Evolutionary conservation across 2,329 filamentous ascomycete genomes (phyloP).

Genomic region (Colletotrichum theobromicola): DNA sequence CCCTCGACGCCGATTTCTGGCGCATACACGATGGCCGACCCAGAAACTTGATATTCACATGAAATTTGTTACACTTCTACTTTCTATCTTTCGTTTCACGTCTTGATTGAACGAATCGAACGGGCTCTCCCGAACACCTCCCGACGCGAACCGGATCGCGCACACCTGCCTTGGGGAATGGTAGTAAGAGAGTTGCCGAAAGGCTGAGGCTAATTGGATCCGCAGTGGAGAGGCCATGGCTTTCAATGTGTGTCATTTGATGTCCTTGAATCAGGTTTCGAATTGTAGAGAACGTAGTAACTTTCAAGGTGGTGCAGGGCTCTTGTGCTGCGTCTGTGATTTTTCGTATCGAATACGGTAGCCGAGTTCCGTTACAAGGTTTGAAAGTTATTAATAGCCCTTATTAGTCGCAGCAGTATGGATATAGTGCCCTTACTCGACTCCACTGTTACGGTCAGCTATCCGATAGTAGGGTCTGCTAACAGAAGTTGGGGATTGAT

Average conservation of each 20-base stretch:
- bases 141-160: not conserved
- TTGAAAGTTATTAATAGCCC: not conserved
- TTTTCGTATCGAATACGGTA: not conserved
- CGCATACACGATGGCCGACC: not conserved
- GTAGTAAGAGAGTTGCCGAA: not conserved
- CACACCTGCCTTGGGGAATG: not conserved
- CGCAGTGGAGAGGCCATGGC: not conserved
- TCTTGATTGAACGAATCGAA: not conserved
- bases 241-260: not conserved
- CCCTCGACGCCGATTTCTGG: not conserved
- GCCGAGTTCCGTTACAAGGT: not conserved
- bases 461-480: too few species aligned
- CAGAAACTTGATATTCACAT: not conserved
- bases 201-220: not conserved
- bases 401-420: not conserved
- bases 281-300: not conserved
- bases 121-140: not conserved
- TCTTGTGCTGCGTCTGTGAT: not conserved
- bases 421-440: not conserved
- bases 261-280: too few species aligned
- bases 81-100: not conserved
- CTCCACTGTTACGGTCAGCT: too few species aligned
- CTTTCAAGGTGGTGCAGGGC: not conserved
- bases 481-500: too few species aligned
- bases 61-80: not conserved